These are phyloP conservation scores for Mycosphaerella sp. DNA, from an alignment of 2,329 filamentous ascomycete species.

Conservation along the genomic window DNA sequence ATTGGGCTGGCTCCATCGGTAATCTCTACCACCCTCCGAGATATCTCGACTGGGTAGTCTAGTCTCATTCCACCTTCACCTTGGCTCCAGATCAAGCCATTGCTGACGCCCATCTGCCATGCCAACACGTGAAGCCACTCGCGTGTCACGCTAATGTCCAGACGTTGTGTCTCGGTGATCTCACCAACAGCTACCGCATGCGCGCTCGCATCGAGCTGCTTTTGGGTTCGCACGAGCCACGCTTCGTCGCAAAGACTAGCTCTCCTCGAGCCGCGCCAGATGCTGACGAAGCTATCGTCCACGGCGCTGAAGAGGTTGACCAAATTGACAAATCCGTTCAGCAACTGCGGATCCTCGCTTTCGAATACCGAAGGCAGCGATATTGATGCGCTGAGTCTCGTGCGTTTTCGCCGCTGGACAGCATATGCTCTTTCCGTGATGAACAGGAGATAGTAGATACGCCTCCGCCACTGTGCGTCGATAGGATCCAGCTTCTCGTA, in stretches of 20 bases:
- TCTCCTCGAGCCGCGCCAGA: conserved; percentile 32
- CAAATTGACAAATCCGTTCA: conserved; percentile 34
- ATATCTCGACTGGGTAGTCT: conserved; percentile 35
- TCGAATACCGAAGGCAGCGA: conserved; percentile 31
- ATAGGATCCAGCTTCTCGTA: conserved; percentile 30
- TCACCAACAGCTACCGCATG: conserved; percentile 23
- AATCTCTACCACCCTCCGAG: conserved; percentile 32
- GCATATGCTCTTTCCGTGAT: conserved; percentile 35
- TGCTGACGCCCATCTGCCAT: conserved; percentile 36
- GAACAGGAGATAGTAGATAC: conserved; percentile 35
- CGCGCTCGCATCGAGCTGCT: conserved; percentile 30
- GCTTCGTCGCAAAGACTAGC: conserved; percentile 32
- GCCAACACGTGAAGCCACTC: conserved; percentile 35
- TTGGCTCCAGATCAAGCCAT: conserved; percentile 32
- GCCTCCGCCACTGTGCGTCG: conserved; percentile 32
- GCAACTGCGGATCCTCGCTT: conserved; percentile 30
- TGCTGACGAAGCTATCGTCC: conserved; percentile 33
- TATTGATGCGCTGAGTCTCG: conserved; percentile 29
- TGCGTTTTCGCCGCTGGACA: conserved; percentile 32
- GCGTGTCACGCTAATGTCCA: conserved; percentile 32
- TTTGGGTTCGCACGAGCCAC: conserved; percentile 33
- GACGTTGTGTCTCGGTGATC: conserved; percentile 32
- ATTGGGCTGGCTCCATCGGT: conserved; percentile 25
- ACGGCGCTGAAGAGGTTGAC: conserved; percentile 34
- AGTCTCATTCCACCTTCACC: conserved; percentile 32